These are phyloP conservation scores for Porphyrellus sp. DNA, from an alignment of 1,284 basidiomycete genomes.

Conservation along the genomic window DNA sequence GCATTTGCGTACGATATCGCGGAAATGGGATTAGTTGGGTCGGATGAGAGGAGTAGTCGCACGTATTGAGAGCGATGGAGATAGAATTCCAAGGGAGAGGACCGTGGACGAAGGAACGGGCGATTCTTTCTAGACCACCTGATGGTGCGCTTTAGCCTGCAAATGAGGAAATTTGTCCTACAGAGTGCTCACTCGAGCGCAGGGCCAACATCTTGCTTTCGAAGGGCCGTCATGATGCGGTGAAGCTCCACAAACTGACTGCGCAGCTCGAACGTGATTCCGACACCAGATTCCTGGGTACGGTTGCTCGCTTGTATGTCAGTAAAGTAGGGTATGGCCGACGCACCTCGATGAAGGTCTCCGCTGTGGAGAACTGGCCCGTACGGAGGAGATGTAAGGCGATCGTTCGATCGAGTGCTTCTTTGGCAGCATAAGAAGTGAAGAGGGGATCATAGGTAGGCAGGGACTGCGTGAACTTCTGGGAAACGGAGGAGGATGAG, in stretches of 20 bases:
- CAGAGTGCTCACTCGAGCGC: slow-evolving; percentile 64
- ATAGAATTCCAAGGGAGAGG: slow-evolving; percentile 80
- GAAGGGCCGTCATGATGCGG: slow-evolving; percentile 67
- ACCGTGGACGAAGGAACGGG: slow-evolving; percentile 60
- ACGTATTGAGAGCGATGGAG: slow-evolving; percentile 87
- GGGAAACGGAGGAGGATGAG: slow-evolving; percentile 11
- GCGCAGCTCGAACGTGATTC: slow-evolving; percentile 56
- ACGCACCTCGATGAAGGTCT: slow-evolving; percentile 67
- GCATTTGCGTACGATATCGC: slow-evolving; percentile 76
- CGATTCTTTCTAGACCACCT: slow-evolving; percentile 79
- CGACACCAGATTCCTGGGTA: slow-evolving; percentile 65
- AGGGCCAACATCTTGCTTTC: slow-evolving; percentile 61
- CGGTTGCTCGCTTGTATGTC: slow-evolving; percentile 1
- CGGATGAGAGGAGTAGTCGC: slow-evolving; percentile 59
- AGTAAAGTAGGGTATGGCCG: background rate
- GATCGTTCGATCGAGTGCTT: slow-evolving; percentile 70
- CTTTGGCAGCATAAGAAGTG: slow-evolving; percentile 52
- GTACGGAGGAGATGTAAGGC: slow-evolving; percentile 76
- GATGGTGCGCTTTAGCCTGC: slow-evolving; percentile 3
- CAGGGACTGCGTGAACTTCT: slow-evolving; percentile 70
- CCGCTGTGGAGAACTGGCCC: slow-evolving; percentile 73
- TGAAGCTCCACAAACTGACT: slow-evolving; percentile 71
- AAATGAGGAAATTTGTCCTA: slow-evolving; percentile 1
- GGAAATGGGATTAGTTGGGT: slow-evolving; percentile 48
- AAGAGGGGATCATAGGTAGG: slow-evolving; percentile 74